A percentile compares a stretch with the other conserved stretches of the same genome.
phyloP scores from a whole-genome alignment of 371 early-diverging fungal species.

The Lichtheimia ornata region DNA sequence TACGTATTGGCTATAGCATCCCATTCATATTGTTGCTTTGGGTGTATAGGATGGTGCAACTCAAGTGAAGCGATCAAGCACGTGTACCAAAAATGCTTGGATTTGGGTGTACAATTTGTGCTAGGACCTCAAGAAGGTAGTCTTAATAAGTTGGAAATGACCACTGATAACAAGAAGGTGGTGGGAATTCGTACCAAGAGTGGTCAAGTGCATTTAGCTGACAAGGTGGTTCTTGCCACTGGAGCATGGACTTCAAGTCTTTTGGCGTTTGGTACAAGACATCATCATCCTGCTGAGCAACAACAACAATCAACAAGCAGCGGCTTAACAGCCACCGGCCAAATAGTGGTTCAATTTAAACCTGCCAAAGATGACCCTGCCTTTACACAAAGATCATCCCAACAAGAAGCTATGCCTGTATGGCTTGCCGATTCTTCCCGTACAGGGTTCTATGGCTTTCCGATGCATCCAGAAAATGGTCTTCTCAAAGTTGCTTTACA shows the following conservation, averaged over 20 bases:
- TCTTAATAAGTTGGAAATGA: slow-evolving; percentile 21
- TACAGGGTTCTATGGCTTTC: slow-evolving; percentile 57
- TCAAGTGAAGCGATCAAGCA: slow-evolving; percentile 34
- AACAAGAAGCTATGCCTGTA: slow-evolving; percentile 28
- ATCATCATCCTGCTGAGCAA: too few relatives aligned
- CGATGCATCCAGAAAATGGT: slow-evolving; percentile 38
- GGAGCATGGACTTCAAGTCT: slow-evolving; percentile 58
- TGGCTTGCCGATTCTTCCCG: slow-evolving; percentile 53
- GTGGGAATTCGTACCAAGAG: slow-evolving; percentile 47
- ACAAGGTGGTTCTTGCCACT: slow-evolving; percentile 46
- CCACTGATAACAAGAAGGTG: slow-evolving; percentile 17
- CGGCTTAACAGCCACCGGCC: slow-evolving; percentile 45
- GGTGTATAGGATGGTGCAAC: slow-evolving; percentile 36
- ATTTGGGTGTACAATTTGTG: slow-evolving; percentile 39
- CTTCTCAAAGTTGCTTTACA: slow-evolving; percentile 54
- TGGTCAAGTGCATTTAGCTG: slow-evolving; percentile 30
- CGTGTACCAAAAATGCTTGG: slow-evolving; percentile 31
- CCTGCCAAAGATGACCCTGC: background rate
- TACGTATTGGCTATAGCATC: too few relatives aligned
- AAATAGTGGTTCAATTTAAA: slow-evolving; percentile 53
- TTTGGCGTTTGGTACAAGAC: slow-evolving; percentile 35
- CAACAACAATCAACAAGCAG: too few relatives aligned
- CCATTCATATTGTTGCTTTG: background rate
- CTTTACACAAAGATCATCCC: background rate
- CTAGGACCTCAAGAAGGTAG: slow-evolving; percentile 31